A percentile compares a stretch with the other conserved stretches of the same genome.
phyloP scores from a whole-genome alignment of 768 basidiomycete species.

The Lactarius deliciosus region DNA sequence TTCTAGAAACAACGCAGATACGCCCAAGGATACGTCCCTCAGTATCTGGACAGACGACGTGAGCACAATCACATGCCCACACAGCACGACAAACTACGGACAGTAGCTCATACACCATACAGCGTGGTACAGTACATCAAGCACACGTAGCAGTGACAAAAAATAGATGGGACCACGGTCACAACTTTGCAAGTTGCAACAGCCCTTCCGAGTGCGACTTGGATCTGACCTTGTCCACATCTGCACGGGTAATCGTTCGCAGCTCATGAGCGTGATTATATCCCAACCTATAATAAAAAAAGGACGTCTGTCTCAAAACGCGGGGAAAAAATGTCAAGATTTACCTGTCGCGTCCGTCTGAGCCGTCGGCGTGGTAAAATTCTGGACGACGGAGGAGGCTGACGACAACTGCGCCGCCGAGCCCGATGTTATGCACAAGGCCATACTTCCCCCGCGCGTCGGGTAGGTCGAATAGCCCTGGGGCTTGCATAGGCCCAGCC shows the following conservation, averaged over 20 bases:
- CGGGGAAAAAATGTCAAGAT: no score
- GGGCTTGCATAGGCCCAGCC: conserved; percentile 84
- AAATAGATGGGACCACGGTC: conserved; percentile 13
- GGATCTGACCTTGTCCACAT: conserved; percentile 77
- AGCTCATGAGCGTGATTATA: conserved; percentile 79
- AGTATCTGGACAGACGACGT: no score
- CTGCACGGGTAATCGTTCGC: conserved; percentile 55
- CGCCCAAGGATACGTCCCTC: no score
- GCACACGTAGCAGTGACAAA: neutral
- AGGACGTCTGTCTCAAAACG: no score
- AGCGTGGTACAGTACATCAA: neutral
- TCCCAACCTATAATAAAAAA: conserved; percentile 37
- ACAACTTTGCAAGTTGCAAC: conserved; percentile 43
- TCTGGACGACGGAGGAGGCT: no score
- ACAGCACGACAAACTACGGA: neutral
- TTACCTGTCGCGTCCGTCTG: no score
- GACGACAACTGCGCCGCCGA: no score
- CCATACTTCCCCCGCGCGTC: conserved; percentile 75
- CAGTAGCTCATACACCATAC: neutral
- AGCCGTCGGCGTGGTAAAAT: no score
- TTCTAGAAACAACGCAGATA: no score
- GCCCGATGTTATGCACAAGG: no score
- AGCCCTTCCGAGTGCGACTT: conserved; percentile 53
- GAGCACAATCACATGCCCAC: neutral
- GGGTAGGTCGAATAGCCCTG: conserved; percentile 58